A percentile compares a stretch with the other conserved stretches of the same genome.
These are phyloP conservation scores for Cydonia oblonga DNA, from an alignment of 331 rosid species.

Conservation along the genomic window DNA sequence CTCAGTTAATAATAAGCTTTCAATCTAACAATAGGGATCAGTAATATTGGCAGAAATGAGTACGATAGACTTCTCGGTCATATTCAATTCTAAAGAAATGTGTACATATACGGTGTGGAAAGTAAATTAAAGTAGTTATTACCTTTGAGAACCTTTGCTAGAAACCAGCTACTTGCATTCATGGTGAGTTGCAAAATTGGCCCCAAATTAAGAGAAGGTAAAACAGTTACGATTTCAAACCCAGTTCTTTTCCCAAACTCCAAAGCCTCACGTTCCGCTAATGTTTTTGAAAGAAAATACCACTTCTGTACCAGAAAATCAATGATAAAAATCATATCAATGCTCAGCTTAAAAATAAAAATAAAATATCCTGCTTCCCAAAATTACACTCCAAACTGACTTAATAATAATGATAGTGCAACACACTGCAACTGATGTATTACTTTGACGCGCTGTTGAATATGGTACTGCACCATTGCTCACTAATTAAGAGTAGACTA, in stretches of 20 bases:
- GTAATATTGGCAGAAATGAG: too few species aligned
- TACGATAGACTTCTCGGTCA: too few species aligned
- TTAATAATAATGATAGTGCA: neutral
- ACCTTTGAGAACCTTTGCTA: constrained; percentile 43
- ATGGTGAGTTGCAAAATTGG: constrained; percentile 51
- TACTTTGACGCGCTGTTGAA: neutral
- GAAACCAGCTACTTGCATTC: constrained; percentile 37
- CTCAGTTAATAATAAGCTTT: too few species aligned
- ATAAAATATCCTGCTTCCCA: too few species aligned
- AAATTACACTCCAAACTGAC: neutral
- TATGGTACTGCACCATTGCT: too few species aligned
- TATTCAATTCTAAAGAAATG: too few species aligned
- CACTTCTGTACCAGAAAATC: constrained; percentile 29
- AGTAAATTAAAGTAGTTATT: too few species aligned
- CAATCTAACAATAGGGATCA: too few species aligned
- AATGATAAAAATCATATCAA: too few species aligned
- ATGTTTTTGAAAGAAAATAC: constrained; percentile 49
- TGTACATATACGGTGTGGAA: too few species aligned
- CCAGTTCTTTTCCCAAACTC: constrained; percentile 40
- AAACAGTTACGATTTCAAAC: constrained; percentile 33
- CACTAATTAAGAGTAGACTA: neutral
- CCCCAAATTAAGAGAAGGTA: constrained; percentile 41
- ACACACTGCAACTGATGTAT: neutral
- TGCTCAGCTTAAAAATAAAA: too few species aligned
- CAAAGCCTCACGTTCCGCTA: constrained; percentile 46